A percentile compares a stretch with the other conserved stretches of the same genome.
Conservation (phyloP, 2,329 filamentous ascomycete species). For the Diplocarpon rosae region DNA sequence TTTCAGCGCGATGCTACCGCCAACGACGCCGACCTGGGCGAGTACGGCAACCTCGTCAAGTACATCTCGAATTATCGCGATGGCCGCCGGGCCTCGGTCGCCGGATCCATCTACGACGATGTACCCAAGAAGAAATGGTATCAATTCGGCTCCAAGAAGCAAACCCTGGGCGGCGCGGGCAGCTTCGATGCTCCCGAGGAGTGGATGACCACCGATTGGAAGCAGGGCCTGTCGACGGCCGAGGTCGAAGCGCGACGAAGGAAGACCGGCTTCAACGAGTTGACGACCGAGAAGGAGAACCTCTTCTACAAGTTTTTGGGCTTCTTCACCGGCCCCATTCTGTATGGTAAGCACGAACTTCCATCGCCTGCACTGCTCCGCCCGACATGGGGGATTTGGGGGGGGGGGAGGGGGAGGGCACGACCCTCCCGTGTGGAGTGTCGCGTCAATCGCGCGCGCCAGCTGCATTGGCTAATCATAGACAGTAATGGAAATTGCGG, state of each 20-base stretch:
- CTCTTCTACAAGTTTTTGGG: slow-evolving; percentile 63
- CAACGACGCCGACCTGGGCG: slow-evolving; percentile 34
- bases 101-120: slow-evolving; percentile 32
- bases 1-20: slow-evolving; percentile 1
- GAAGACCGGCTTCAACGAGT: slow-evolving; percentile 59
- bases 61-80: slow-evolving; percentile 58
- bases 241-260: slow-evolving; percentile 56
- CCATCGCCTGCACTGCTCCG: background rate
- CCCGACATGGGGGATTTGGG: background rate
- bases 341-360: slow-evolving; percentile 49
- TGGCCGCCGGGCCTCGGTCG: slow-evolving; percentile 38
- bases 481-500: slow-evolving; percentile 66
- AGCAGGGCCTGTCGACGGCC: slow-evolving; percentile 44
- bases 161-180: slow-evolving; percentile 26
- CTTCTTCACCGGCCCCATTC: slow-evolving; percentile 67
- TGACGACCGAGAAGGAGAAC: slow-evolving; percentile 65
- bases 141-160: slow-evolving; percentile 42
- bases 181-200: slow-evolving; percentile 43
- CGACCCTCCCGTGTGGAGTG: no score
- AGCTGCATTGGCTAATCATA: slow-evolving; percentile 1
- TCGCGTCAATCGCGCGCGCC: no score
- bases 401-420: background rate
- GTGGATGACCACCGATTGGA: slow-evolving; percentile 58
- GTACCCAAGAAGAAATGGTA: slow-evolving; percentile 37
- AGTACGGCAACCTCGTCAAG: slow-evolving; percentile 54